Evolutionary conservation across 2,329 filamentous ascomycete genomes (phyloP).

Genomic region (Amylocarpus encephaloides): DNA sequence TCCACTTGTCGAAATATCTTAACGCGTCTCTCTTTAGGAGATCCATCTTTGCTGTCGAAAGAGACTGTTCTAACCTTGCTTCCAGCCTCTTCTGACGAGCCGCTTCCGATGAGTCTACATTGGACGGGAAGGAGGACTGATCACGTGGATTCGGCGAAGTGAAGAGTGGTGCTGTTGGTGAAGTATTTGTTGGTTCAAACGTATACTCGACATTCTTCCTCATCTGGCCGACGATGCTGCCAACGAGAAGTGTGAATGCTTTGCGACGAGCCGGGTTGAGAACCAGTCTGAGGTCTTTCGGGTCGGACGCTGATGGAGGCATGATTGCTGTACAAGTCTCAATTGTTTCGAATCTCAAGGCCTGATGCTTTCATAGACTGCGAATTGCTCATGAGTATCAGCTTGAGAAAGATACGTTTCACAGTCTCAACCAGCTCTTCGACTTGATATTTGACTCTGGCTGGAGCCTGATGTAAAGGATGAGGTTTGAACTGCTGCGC

Average conservation of each 20-base stretch:
- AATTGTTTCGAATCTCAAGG: too few relatives aligned
- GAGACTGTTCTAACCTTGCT: conserved; percentile 17
- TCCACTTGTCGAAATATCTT: conserved; percentile 71
- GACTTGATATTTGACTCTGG: not conserved
- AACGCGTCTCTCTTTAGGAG: conserved; percentile 51
- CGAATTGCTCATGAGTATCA: not conserved
- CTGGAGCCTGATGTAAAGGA: not conserved
- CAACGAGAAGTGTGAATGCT: conserved; percentile 44
- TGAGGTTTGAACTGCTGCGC: too few relatives aligned
- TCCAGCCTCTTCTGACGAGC: conserved; percentile 18
- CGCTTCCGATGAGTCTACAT: conserved; percentile 10
- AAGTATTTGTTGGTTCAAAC: conserved; percentile 19
- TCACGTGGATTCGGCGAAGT: conserved; percentile 8
- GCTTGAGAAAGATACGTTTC: not conserved
- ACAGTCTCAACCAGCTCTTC: not conserved
- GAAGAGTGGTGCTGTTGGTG: conserved; percentile 18
- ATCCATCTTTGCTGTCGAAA: conserved; percentile 20
- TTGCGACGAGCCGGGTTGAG: conserved; percentile 47
- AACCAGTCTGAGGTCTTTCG: conserved; percentile 36
- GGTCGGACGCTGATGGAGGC: conserved; percentile 21
- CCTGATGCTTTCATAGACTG: too few relatives aligned
- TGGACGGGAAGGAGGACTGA: not conserved
- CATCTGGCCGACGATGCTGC: conserved; percentile 50
- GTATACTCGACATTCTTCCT: conserved; percentile 42
- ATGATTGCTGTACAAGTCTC: conserved; percentile 7